These are phyloP conservation scores for Cytospora leucostoma DNA, from an alignment of 2,329 filamentous ascomycete genomes.

Conservation along the genomic window DNA sequence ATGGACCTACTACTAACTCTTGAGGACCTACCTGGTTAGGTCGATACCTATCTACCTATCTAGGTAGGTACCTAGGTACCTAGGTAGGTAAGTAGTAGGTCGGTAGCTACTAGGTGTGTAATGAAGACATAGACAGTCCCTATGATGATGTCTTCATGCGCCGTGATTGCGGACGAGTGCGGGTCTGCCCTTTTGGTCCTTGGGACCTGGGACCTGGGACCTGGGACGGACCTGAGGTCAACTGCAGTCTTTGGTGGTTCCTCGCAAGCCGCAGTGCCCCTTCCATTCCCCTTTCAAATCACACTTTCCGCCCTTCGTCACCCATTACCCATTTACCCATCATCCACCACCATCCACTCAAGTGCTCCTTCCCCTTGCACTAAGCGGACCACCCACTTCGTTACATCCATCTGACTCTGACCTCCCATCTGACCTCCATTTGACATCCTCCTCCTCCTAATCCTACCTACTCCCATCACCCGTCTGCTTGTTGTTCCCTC, in stretches of 20 bases:
- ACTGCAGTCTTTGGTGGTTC: background rate
- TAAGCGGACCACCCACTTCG: conserved; percentile 20
- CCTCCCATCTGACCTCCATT: conserved; percentile 16
- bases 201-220: background rate
- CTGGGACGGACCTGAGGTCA: background rate
- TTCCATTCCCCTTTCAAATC: background rate
- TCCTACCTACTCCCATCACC: background rate
- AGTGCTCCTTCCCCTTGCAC: conserved; percentile 20
- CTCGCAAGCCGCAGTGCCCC: background rate
- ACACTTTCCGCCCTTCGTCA: background rate
- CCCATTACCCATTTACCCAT: conserved; percentile 6
- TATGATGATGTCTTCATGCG: conserved; percentile 23
- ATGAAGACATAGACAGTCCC: background rate
- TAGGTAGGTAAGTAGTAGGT: no score
- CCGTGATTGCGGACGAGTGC: background rate
- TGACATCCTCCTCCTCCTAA: conserved; percentile 4
- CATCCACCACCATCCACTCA: conserved; percentile 5
- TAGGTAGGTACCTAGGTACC: no score
- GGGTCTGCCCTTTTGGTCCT: conserved; percentile 2
- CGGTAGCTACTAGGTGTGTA: no score
- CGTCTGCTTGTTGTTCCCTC: background rate
- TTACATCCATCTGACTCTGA: conserved; percentile 10
- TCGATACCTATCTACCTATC: no score
- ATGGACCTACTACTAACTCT: no score
- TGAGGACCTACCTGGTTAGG: no score